Evolutionary conservation across 2,329 filamentous ascomycete genomes (phyloP).

Genomic region (Aciculosporium take): DNA sequence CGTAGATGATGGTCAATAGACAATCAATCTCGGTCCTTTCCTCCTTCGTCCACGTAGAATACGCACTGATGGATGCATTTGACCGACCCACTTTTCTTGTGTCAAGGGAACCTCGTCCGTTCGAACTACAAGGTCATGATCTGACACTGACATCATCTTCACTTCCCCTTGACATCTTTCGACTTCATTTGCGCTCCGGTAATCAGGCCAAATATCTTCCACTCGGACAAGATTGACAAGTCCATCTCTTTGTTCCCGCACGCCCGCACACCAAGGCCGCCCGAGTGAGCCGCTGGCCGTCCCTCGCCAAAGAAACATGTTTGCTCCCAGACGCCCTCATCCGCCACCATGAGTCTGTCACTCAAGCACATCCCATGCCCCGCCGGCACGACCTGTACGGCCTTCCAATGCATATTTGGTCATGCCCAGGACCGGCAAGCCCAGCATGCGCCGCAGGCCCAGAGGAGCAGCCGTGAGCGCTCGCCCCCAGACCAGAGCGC

Average conservation of each 20-base stretch:
- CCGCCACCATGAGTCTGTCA: conserved; percentile 20
- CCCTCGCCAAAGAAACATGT: conserved; percentile 1
- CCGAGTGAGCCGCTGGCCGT: neutral
- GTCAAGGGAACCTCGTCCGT: neutral
- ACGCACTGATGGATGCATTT: neutral
- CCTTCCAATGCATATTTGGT: conserved; percentile 37
- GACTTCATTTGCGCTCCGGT: neutral
- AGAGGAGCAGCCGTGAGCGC: neutral
- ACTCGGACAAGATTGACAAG: neutral
- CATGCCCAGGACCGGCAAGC: conserved; percentile 24
- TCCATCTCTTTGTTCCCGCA: too few species aligned
- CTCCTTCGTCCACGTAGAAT: neutral
- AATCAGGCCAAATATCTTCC: neutral
- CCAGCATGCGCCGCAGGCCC: conserved; percentile 1
- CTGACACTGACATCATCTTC: neutral
- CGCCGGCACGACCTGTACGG: conserved; percentile 31
- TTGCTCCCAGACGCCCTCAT: neutral
- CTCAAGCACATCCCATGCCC: conserved; percentile 38
- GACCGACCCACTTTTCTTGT: neutral
- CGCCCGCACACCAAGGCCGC: neutral
- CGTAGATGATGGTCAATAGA: too few species aligned
- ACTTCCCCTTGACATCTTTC: neutral
- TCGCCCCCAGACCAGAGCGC: conserved; percentile 13
- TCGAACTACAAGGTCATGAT: neutral
- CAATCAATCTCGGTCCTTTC: neutral